Base-by-base conservation (phyloP, 805 yeast genomes). In the Metschnikowia kunwiensis region DNA sequence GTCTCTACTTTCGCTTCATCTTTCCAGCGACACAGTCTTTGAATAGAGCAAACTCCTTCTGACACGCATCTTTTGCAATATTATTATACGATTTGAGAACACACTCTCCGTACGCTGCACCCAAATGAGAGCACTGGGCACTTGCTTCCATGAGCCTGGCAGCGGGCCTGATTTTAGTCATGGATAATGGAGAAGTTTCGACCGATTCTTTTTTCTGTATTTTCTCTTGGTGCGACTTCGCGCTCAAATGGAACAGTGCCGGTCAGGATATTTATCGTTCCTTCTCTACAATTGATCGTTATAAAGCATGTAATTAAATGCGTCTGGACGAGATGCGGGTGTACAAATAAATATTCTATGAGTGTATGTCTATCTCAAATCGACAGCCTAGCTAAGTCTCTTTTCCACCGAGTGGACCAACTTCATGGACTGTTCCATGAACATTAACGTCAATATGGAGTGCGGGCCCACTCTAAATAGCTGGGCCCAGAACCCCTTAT, bases 401-500 rank as follows among this genome's bases (percentile, higher is more conserved):
- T 32, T 38, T 45, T 67, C 72, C 19, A 62, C 54, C 13, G 53
- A 48, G 18, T 57, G 58, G 35, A 64, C 60, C 10, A 78, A 60
- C 47, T 80, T 79, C 86, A 86, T 82, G 8, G 96, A 83, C 57
- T 86, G 95, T 65, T 93, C 98, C 96, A 91, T 87, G 55, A 93
- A 87, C 49, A 88, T 87, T 59, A 93, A 73, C 18, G 95, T 84
- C 52, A 86, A 66, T 34, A 93, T 80, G 1, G 97, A 89, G 58
- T 93, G 98, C 10, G 98, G 98, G 1, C 93, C 96, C 40, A 91
- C 81, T 64, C 98, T 78, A 58, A 88, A 69, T 36, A 91, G 65
- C 54, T 93, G 97, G 1, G 98, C 97, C 59, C 82, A 81, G 58
- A 93, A 91, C 9, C 98, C 98, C 65, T 93, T 93, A 62, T 91